Conservation (phyloP, 176 grass and related monocot species). For the Musa itinerans region DNA sequence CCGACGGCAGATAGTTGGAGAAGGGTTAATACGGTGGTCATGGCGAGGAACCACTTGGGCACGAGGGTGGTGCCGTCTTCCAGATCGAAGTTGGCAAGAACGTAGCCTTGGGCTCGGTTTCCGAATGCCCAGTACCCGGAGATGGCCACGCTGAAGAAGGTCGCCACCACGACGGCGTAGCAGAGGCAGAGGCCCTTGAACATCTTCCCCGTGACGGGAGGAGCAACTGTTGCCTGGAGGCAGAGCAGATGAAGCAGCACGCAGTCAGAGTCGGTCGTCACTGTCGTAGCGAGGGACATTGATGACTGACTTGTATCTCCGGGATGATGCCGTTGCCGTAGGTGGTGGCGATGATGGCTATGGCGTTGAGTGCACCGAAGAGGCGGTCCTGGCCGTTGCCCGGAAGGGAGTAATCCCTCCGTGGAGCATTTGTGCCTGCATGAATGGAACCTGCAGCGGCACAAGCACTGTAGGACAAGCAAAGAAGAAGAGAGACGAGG, state of each 20-base stretch:
- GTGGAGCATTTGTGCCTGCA: constrained; percentile 24
- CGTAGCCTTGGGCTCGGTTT: constrained; percentile 45
- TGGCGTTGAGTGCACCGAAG: constrained; percentile 66
- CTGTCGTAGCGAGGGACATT: background rate
- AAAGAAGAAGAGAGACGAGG: constrained; percentile 64
- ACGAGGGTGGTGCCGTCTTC: constrained; percentile 45
- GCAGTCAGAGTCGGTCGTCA: background rate
- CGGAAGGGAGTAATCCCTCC: background rate
- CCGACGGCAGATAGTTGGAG: constrained; percentile 70
- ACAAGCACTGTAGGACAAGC: constrained; percentile 65
- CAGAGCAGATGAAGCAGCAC: no score
- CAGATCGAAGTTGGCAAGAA: constrained; percentile 61
- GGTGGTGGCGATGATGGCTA: constrained; percentile 84
- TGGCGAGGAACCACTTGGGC: constrained; percentile 47
- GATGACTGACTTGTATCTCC: constrained; percentile 54
- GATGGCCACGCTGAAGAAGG: constrained; percentile 85
- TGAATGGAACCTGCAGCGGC: constrained; percentile 75
- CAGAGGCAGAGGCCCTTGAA: constrained; percentile 79
- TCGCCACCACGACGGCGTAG: constrained; percentile 56
- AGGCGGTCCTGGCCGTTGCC: constrained; percentile 31
- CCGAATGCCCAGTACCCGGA: constrained; percentile 94
- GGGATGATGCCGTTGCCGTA: constrained; percentile 88
- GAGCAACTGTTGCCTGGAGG: constrained; percentile 56
- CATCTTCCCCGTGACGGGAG: constrained; percentile 86
- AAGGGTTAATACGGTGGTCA: constrained; percentile 60